A percentile compares a stretch with the other conserved stretches of the same genome.
These are phyloP conservation scores for Fusarium sp. DNA, from an alignment of 2,329 filamentous ascomycete genomes.

Conservation along the genomic window DNA sequence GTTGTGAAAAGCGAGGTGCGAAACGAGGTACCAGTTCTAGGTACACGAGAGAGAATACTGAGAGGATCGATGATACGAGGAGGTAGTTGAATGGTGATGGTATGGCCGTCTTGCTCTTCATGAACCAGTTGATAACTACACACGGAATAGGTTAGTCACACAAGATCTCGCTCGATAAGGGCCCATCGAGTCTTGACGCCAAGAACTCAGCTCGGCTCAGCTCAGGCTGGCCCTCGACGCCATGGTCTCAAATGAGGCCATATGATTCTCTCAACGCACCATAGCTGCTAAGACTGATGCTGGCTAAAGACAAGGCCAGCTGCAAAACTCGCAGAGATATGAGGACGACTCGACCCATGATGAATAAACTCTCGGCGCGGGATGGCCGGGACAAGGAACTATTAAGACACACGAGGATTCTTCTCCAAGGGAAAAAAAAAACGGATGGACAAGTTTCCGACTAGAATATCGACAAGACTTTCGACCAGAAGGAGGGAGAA, in stretches of 20 bases:
- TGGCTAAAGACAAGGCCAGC: constrained; percentile 36
- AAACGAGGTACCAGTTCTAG: constrained; percentile 62
- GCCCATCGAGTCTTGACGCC: neutral
- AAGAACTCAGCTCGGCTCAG: neutral
- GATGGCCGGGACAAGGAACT: neutral
- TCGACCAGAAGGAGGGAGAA: constrained; percentile 21
- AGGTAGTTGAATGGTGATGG: constrained; percentile 69
- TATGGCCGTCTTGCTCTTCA: constrained; percentile 63
- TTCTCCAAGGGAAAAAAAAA: neutral
- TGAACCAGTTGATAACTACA: constrained; percentile 70
- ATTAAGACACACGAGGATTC: neutral
- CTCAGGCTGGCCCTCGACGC: neutral
- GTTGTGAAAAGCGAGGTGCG: constrained; percentile 57
- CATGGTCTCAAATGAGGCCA: neutral
- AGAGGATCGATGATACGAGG: constrained; percentile 64
- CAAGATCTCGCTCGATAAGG: constrained; percentile 3
- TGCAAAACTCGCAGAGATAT: constrained; percentile 38
- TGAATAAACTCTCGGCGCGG: constrained; percentile 13
- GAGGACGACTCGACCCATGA: constrained; percentile 32
- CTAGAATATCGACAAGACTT: constrained; percentile 7
- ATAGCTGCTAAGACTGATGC: constrained; percentile 40
- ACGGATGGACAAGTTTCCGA: neutral
- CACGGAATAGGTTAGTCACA: constrained; percentile 8
- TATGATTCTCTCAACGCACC: constrained; percentile 22
- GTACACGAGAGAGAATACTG: constrained; percentile 65